A percentile compares a stretch with the other conserved stretches of the same genome.
These are phyloP conservation scores for Exophiala aquamarina DNA, from an alignment of 2,329 filamentous ascomycete species.

Conservation along the genomic window DNA sequence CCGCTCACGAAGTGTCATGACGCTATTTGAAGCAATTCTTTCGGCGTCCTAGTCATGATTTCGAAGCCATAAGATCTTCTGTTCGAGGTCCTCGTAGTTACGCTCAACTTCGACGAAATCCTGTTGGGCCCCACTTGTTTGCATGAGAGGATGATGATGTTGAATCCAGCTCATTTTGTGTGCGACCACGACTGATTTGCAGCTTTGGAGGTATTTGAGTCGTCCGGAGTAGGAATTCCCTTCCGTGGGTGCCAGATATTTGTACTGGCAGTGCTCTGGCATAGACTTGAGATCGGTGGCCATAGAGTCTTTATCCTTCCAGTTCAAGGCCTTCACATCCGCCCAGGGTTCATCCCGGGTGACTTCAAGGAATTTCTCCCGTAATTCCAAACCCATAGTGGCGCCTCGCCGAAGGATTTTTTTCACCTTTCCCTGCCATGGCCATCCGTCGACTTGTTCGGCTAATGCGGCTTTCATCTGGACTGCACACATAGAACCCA, in stretches of 20 bases:
- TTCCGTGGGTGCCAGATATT: constrained; percentile 55
- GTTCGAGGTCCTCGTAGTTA: constrained; percentile 58
- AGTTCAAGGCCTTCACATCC: constrained; percentile 44
- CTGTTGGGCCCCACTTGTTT: constrained; percentile 45
- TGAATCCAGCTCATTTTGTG: constrained; percentile 51
- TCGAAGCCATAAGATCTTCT: constrained; percentile 44
- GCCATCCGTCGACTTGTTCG: constrained; percentile 18
- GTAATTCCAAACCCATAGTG: constrained; percentile 38
- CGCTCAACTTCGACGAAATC: constrained; percentile 51
- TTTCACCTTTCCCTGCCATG: constrained; percentile 38
- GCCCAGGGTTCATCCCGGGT: constrained; percentile 46
- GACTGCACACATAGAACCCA: constrained; percentile 46
- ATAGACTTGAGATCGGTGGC: constrained; percentile 47
- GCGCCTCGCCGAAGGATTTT: constrained; percentile 53
- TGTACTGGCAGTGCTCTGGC: constrained; percentile 56
- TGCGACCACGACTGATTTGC: constrained; percentile 49
- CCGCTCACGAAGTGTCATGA: constrained; percentile 50
- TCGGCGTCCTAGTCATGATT: constrained; percentile 46
- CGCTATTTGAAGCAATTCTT: constrained; percentile 51
- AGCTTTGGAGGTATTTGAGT: constrained; percentile 55
- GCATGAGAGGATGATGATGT: constrained; percentile 49
- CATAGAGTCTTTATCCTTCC: constrained; percentile 41
- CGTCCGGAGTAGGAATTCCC: constrained; percentile 55
- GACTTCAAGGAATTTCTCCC: constrained; percentile 40
- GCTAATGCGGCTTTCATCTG: constrained; percentile 27